phyloP scores from a whole-genome alignment of 148 eudicot genomes.

The Nepenthes gracilis region DNA sequence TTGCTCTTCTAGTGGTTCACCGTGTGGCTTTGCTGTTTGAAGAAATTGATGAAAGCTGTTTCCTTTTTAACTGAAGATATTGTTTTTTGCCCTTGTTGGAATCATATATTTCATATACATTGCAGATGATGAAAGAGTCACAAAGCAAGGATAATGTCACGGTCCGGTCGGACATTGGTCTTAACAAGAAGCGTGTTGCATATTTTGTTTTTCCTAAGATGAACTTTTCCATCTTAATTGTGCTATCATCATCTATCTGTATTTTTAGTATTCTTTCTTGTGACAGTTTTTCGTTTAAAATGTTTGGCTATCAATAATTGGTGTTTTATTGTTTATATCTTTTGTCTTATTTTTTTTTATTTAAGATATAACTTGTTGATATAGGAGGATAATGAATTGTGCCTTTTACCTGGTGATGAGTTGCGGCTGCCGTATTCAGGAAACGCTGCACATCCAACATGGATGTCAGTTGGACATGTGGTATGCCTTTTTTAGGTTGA shows the following conservation, averaged over 20 bases:
- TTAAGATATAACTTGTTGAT: constrained; percentile 2
- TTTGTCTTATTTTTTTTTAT: background rate
- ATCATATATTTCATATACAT: constrained; percentile 3
- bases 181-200: constrained; percentile 91
- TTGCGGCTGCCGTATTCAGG: constrained; percentile 83
- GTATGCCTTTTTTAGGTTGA: constrained; percentile 19
- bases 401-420: constrained; percentile 97
- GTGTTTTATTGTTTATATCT: background rate
- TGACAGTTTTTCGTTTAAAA: background rate
- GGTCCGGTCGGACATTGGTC: constrained; percentile 91
- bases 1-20: too few relatives aligned
- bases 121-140: constrained; percentile 97
- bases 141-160: constrained; percentile 93
- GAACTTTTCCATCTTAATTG: background rate
- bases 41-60: too few relatives aligned
- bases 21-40: too few relatives aligned
- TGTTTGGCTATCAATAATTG: background rate
- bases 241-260: background rate
- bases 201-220: constrained; percentile 97
- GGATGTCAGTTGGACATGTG: constrained; percentile 98
- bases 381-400: constrained; percentile 95
- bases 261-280: background rate
- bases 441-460: constrained; percentile 78
- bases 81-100: too few relatives aligned
- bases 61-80: too few relatives aligned